A percentile compares a stretch with the other conserved stretches of the same genome.
phyloP scores from a whole-genome alignment of 176 grass and related monocot species.

The Zizania latifolia region DNA sequence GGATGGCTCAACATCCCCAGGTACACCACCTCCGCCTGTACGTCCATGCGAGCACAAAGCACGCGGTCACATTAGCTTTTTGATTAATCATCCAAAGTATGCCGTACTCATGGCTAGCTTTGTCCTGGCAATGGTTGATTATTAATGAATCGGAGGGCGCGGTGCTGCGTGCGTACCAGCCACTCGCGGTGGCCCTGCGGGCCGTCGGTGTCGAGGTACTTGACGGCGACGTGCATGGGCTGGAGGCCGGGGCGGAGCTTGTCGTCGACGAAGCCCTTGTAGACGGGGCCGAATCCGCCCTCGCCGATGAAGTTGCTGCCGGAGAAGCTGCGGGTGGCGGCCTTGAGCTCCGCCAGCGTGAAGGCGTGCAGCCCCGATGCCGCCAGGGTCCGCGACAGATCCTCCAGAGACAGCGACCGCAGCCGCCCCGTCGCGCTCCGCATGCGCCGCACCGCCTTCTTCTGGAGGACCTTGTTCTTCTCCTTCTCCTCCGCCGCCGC shows the following conservation, averaged over 20 bases:
- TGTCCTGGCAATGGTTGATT: no score
- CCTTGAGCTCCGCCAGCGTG: slow-evolving; percentile 45
- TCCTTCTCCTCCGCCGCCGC: not conserved
- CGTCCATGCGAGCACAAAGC: no score
- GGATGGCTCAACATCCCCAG: slow-evolving; percentile 71
- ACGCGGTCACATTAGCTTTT: no score
- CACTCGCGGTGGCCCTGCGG: slow-evolving; percentile 74
- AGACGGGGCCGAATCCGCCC: no score
- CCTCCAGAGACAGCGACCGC: slow-evolving; percentile 34
- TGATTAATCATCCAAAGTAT: not conserved
- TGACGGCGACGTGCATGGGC: no score
- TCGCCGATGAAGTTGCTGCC: no score
- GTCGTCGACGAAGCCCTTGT: no score
- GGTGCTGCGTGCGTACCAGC: slow-evolving; percentile 75
- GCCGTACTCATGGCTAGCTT: no score
- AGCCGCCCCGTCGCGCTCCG: slow-evolving; percentile 33
- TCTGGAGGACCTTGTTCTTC: not conserved
- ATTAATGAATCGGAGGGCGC: no score
- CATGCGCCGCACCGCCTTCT: slow-evolving; percentile 12
- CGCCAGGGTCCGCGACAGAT: slow-evolving; percentile 56
- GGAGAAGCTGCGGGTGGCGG: slow-evolving; percentile 47
- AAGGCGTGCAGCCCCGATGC: slow-evolving; percentile 64
- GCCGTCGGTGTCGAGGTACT: no score
- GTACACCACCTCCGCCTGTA: slow-evolving; percentile 73
- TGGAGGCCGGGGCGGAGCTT: no score